Percentiles rank a stretch among this genome's conserved stretches.
Evolutionary conservation across 495 filamentous ascomycete species (phyloP).

Genomic region (Aspergillus hancockii): DNA sequence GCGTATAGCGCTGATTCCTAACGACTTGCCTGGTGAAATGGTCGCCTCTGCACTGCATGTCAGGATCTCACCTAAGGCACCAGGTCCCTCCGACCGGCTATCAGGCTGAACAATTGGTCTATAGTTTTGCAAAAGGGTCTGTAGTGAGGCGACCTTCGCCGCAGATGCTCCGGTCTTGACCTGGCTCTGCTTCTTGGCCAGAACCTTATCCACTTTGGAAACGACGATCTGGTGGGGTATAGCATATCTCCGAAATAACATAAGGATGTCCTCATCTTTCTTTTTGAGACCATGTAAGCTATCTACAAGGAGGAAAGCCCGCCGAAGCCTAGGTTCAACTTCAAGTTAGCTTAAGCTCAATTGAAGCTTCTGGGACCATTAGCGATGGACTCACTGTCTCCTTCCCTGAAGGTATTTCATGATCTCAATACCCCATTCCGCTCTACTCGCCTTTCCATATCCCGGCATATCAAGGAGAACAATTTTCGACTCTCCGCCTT

Average conservation of each 20-base stretch:
- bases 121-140: conserved; percentile 28
- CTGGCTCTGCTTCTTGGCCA: conserved; percentile 36
- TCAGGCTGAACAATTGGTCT: conserved; percentile 35
- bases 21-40: conserved; percentile 31
- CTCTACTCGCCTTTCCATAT: conserved; percentile 75
- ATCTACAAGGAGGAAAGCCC: conserved; percentile 85
- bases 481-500: conserved; percentile 55
- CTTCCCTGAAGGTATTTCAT: conserved; percentile 76
- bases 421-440: conserved; percentile 84
- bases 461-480: conserved; percentile 90
- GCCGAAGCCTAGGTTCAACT: conserved; percentile 51
- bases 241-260: conserved; percentile 58
- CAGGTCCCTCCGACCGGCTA: conserved; percentile 38
- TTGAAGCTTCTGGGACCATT: neutral
- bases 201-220: conserved; percentile 73
- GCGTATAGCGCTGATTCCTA: conserved; percentile 49
- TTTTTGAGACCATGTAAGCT: conserved; percentile 76
- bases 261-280: conserved; percentile 66
- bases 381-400: conserved; percentile 55
- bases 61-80: conserved; percentile 52
- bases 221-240: conserved; percentile 79
- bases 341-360: neutral
- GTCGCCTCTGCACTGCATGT: conserved; percentile 43
- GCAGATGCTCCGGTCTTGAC: conserved; percentile 31
- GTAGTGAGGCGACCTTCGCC: conserved; percentile 31